Evolutionary conservation across 306 rosid species (phyloP), one percentile per base, ranked within the genome.

Genomic region (Vachellia pachyceras): DNA sequence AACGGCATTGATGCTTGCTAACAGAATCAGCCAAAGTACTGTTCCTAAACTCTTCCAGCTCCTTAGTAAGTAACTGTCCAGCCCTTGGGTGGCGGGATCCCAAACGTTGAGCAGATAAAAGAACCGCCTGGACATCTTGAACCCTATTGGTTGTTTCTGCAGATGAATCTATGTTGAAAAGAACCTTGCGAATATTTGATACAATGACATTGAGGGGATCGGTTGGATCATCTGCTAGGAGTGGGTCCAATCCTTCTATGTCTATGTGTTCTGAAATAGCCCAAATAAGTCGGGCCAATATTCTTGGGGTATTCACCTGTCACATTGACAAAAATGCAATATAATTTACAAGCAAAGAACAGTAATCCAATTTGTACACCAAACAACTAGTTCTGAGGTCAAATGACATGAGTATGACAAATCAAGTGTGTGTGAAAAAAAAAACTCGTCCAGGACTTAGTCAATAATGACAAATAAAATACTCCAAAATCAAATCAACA

Each of bases 211-310:
- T 95, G 72, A 95, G 92, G 47, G 98, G 90, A 76, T 95, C 99
- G 76, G 86, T 94, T n/a, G 99, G 99, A 80, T 95, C 99, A 20
- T 95, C 99, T 67, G 99, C 98, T 73, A 95, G 91, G 80, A 95
- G 99, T 42, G 99, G 99, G 82, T 95, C 99, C 89, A 95, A 79
- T 76, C 99, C 99, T 84, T 92, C 98, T 71, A 95, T 89, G 85
- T 95, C 97, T 73, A 93, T 93, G 85, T 95, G 99, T 87, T 95
- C 98, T 61, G 99, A 77, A 78, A 95, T 88, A 76, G 94, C 90
- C 99, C 99, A 95, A 75, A 95, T 88, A 84, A 95, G 86, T 33
- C 98, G 98, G 80, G 98, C 93, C 85, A 88, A 84, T 88, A 92
- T 83, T 89, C 99, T 93, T 72, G 94, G 90, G 74, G 97, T 95